These are phyloP conservation scores for Sarocladium kiliense DNA, from an alignment of 2,329 filamentous ascomycete species.

Conservation along the genomic window DNA sequence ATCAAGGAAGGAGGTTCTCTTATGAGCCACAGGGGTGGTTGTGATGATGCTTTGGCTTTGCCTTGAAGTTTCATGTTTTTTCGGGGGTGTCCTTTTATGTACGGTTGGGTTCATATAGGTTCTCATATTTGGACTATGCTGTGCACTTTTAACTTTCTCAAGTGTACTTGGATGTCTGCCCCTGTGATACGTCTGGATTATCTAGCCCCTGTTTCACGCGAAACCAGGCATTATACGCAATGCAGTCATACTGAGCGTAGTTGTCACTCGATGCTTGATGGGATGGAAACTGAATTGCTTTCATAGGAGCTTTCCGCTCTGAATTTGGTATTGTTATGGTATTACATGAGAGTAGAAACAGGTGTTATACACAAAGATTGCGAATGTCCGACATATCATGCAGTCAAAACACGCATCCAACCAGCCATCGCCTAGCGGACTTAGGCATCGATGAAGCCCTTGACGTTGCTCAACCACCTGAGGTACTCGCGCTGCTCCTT, in stretches of 20 bases:
- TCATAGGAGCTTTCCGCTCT: too few relatives aligned
- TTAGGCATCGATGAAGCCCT: slow-evolving; percentile 75
- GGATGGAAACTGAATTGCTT: too few relatives aligned
- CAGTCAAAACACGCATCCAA: neutral
- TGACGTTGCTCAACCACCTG: slow-evolving; percentile 81
- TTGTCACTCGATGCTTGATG: too few relatives aligned
- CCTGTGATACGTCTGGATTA: too few relatives aligned
- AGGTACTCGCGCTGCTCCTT: slow-evolving; percentile 99
- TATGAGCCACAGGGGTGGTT: neutral
- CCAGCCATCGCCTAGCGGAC: neutral
- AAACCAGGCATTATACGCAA: too few relatives aligned
- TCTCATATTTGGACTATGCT: too few relatives aligned
- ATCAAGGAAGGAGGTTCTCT: neutral
- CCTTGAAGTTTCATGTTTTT: neutral
- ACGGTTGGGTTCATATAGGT: too few relatives aligned
- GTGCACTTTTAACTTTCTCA: too few relatives aligned
- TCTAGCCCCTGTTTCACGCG: too few relatives aligned
- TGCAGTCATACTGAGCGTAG: too few relatives aligned
- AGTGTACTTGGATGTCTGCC: too few relatives aligned
- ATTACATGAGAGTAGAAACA: slow-evolving; percentile 9
- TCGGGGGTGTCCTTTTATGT: neutral
- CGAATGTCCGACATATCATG: neutral
- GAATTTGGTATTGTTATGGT: neutral
- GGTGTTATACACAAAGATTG: slow-evolving; percentile 3
- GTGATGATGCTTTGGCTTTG: neutral